Percentiles rank a stretch among this genome's conserved stretches.
Conservation (phyloP, 83 land plant genomes). For the Picea abies region DNA sequence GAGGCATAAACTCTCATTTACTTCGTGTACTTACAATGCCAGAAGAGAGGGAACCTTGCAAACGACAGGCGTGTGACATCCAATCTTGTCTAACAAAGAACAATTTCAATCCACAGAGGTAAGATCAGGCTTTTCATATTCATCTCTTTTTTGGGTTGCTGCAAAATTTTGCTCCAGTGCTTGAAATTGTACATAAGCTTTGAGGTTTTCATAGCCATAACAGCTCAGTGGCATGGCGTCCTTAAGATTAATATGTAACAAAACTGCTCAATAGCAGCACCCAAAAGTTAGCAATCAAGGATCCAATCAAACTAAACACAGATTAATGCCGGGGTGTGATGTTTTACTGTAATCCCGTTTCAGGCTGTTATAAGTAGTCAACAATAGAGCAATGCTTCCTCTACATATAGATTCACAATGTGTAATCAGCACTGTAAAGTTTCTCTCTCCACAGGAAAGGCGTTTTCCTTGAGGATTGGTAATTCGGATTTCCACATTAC, state of each 20-base stretch:
- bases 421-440: neutral
- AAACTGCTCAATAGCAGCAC: neutral
- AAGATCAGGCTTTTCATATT: neutral
- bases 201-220: neutral
- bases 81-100: slow-evolving; percentile 71
- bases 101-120: slow-evolving; percentile 62
- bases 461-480: neutral
- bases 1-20: neutral
- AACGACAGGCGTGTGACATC: slow-evolving; percentile 74
- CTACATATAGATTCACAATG: neutral
- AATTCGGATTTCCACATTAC: neutral
- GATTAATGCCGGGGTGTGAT: neutral
- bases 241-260: neutral
- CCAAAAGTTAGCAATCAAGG: neutral
- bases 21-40: neutral
- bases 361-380: neutral
- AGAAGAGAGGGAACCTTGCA: slow-evolving; percentile 56
- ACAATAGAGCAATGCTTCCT: neutral
- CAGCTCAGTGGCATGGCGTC: neutral
- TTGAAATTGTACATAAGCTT: neutral
- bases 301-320: neutral
- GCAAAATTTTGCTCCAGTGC: neutral
- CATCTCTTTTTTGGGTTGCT: neutral
- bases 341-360: neutral
- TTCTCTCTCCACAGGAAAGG: neutral